phyloP scores from a whole-genome alignment of 805 yeast genomes.

The Candida chilensis region DNA sequence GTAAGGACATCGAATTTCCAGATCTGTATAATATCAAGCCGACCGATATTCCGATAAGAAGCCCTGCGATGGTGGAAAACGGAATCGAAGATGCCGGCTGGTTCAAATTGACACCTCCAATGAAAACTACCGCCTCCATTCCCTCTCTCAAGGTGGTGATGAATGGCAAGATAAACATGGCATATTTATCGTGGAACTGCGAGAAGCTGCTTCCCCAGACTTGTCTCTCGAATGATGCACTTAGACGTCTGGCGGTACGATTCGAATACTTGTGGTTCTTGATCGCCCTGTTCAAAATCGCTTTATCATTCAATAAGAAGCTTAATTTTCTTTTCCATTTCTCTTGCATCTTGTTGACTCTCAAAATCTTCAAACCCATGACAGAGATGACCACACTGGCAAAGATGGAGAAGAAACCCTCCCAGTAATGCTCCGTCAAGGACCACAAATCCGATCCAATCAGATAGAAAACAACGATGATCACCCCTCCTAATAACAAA shows the following conservation, averaged over 20 bases:
- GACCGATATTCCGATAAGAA: slow-evolving; percentile 46
- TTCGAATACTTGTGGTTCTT: slow-evolving; percentile 4
- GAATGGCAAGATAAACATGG: slow-evolving; percentile 72
- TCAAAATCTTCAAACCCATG: slow-evolving; percentile 79
- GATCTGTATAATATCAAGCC: slow-evolving; percentile 66
- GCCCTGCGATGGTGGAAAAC: slow-evolving; percentile 51
- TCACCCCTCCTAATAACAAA: slow-evolving; percentile 60
- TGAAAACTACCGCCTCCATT: slow-evolving; percentile 82
- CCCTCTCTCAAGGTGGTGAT: slow-evolving; percentile 87
- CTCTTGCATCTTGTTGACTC: slow-evolving; percentile 73
- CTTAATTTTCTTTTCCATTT: slow-evolving; percentile 52
- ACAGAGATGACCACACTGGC: slow-evolving; percentile 73
- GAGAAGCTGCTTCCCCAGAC: slow-evolving; percentile 12
- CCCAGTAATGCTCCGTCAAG: slow-evolving; percentile 82
- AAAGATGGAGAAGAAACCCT: slow-evolving; percentile 70
- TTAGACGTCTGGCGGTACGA: too few relatives aligned
- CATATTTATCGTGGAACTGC: slow-evolving; percentile 45
- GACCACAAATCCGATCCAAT: slow-evolving; percentile 86
- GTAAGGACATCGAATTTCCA: slow-evolving; percentile 73
- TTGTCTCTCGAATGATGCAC: not conserved
- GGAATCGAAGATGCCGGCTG: slow-evolving; percentile 62
- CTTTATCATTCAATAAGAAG: not conserved
- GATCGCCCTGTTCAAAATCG: slow-evolving; percentile 6
- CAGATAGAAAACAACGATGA: slow-evolving; percentile 62
- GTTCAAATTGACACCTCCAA: slow-evolving; percentile 80